A percentile compares a stretch with the other conserved stretches of the same genome.
Evolutionary conservation across 345 rosid genomes (phyloP).

Genomic region (Citrus reticulata): DNA sequence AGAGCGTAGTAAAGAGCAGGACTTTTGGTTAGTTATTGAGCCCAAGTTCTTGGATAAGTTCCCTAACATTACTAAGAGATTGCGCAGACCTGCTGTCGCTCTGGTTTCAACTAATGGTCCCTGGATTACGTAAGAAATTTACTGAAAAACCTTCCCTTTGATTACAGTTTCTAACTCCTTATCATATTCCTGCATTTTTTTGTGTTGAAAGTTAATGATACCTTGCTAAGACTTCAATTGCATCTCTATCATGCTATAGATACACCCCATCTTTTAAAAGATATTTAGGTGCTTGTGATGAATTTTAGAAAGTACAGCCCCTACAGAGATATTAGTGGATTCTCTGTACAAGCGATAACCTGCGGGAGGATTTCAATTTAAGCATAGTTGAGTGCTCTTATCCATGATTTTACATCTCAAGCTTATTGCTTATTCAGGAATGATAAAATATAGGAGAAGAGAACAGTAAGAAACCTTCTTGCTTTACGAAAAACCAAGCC

Average conservation of each 20-base stretch:
- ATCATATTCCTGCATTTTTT: neutral
- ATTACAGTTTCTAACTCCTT: neutral
- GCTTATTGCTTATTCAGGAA: neutral
- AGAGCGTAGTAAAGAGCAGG: slow-evolving; percentile 62
- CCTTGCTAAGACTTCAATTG: neutral
- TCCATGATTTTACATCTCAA: neutral
- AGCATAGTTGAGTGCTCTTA: neutral
- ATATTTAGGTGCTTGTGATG: neutral
- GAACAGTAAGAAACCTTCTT: neutral
- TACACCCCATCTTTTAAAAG: neutral
- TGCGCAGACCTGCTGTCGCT: slow-evolving; percentile 93
- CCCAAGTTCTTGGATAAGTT: slow-evolving; percentile 84
- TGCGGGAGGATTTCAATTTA: neutral
- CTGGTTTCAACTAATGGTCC: slow-evolving; percentile 86
- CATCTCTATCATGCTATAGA: neutral
- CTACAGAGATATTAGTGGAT: neutral
- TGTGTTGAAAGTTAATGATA: neutral
- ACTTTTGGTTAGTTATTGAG: slow-evolving; percentile 94
- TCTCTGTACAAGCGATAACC: neutral
- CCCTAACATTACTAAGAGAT: slow-evolving; percentile 74
- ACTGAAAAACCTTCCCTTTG: neutral
- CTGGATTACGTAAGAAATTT: slow-evolving; percentile 84
- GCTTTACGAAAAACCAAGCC: neutral
- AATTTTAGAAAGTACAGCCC: neutral
- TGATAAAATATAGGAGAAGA: neutral